These are phyloP conservation scores for Magnusiomyces ingens DNA, from an alignment of 1,139 yeast genomes.

Conservation along the genomic window DNA sequence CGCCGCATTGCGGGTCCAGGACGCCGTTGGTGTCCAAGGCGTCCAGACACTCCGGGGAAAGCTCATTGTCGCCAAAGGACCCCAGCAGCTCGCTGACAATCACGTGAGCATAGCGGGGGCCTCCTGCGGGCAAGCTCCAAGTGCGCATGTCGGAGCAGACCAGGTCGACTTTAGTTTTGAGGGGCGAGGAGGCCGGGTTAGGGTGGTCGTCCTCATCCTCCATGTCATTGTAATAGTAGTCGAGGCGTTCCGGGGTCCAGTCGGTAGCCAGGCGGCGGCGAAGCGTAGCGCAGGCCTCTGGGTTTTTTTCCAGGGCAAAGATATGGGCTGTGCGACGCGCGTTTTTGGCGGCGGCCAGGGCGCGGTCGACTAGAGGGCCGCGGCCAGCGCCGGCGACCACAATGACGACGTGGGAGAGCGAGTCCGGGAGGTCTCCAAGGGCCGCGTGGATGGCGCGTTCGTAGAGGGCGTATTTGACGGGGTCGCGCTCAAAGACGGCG, in stretches of 20 bases:
- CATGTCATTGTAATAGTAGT: slow-evolving; percentile 22
- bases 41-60: slow-evolving; percentile 69
- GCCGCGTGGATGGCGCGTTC: slow-evolving; percentile 60
- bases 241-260: slow-evolving; percentile 32
- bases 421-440: slow-evolving; percentile 34
- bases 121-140: slow-evolving; percentile 33
- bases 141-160: slow-evolving; percentile 51
- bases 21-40: slow-evolving; percentile 26
- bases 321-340: slow-evolving; percentile 34
- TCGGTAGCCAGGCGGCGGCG: slow-evolving; percentile 23
- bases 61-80: slow-evolving; percentile 87
- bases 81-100: slow-evolving; percentile 79
- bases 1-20: slow-evolving; percentile 30
- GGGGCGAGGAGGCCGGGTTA: slow-evolving; percentile 7
- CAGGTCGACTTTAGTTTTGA: slow-evolving; percentile 38
- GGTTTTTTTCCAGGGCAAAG: slow-evolving; percentile 66
- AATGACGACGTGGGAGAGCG: slow-evolving; percentile 28
- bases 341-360: slow-evolving; percentile 39
- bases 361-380: slow-evolving; percentile 65
- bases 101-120: slow-evolving; percentile 39
- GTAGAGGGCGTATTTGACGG: slow-evolving; percentile 59
- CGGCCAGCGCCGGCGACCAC: slow-evolving; percentile 82
- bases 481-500: slow-evolving; percentile 62
- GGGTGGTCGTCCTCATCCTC: slow-evolving; percentile 38
- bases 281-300: slow-evolving; percentile 46